phyloP scores from a whole-genome alignment of 139 green algal genomes.

The Eudorina sp. region DNA sequence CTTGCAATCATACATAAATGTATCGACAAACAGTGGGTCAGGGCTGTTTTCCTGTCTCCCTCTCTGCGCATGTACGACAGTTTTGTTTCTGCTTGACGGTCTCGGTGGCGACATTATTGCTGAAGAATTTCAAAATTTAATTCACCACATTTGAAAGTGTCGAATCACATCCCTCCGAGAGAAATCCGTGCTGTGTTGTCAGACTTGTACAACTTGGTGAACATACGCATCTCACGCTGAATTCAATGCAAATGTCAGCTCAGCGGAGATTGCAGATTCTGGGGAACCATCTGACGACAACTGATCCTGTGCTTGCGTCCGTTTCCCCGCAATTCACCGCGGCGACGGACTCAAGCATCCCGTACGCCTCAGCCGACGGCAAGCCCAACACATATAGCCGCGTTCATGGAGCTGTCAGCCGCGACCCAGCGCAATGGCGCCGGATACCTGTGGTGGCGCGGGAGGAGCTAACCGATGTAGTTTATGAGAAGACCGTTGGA shows the following conservation, averaged over 20 bases:
- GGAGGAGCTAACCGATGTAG: conserved; percentile 82
- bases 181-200: not conserved
- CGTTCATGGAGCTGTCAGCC: conserved; percentile 85
- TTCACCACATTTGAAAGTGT: not conserved
- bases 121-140: not conserved
- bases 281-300: conserved; percentile 2
- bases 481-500: conserved; percentile 87
- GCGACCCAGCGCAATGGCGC: conserved; percentile 71
- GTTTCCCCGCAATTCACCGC: not conserved
- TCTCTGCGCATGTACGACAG: not conserved
- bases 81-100: not conserved
- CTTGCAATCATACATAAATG: not conserved
- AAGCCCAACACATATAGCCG: conserved; percentile 73
- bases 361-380: conserved; percentile 58
- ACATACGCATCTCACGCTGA: not conserved
- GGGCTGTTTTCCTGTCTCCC: not conserved
- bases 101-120: not conserved
- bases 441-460: conserved; percentile 63
- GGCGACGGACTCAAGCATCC: not conserved
- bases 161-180: not conserved
- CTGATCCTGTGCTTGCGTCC: not conserved
- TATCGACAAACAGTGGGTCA: not conserved
- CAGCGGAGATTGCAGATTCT: conserved; percentile 26
- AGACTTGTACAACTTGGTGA: not conserved
- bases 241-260: not conserved